Base-by-base conservation (phyloP, 768 basidiomycete genomes). In the Naematelia encephala region DNA sequence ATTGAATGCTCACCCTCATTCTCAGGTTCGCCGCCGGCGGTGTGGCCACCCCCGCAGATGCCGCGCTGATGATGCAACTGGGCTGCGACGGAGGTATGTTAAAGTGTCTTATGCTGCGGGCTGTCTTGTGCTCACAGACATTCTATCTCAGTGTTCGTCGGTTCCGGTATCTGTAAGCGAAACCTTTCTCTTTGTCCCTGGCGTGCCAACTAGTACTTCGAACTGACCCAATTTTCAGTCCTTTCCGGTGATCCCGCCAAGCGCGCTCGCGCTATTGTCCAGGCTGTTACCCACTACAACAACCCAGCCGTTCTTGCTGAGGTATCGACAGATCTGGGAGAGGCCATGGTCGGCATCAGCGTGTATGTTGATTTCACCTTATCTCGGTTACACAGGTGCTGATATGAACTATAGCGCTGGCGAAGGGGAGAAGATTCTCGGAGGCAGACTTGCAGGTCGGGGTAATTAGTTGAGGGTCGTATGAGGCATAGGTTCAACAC, bases 51-150 rank as follows among this genome's bases (percentile, higher is more conserved):
- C 91, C 91, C 50, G 90, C 90, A 90, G 94, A 99, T 77, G 94
- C 94, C 14, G 96, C 96, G 2, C 78, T 97, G 63, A 96, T 97
- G 94, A 98, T 98, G 93, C 91, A 94, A 73, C 84, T 98, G 30
- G 91, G 94, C 30, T 91, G 91, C 77, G 94, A 94, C 73, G 91
- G 93, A 81, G 88, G 92, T 92, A 71, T 62, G 86, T 74, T 21
- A n/a, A 48, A 22, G 16, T 12, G 43, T 23, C 30, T 28, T 14
- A 12, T 53, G 43, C 34, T 21, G 19, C 12, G 34, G n/a, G 19
- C 14, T n/a, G n/a, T n/a, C 77, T 14, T 49, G 44, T 39, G 8
- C 45, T 49, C 21, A 19, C 42, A 12, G 28, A 13, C 16, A 62
- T 56, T 8, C 16, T 16, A n/a, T 21, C 16, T 57, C 73, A 89